Evolutionary conservation across 177 flowering plant genomes (phyloP), one percentile per base, ranked within the genome.

Genomic region (Vitis hybrid): DNA sequence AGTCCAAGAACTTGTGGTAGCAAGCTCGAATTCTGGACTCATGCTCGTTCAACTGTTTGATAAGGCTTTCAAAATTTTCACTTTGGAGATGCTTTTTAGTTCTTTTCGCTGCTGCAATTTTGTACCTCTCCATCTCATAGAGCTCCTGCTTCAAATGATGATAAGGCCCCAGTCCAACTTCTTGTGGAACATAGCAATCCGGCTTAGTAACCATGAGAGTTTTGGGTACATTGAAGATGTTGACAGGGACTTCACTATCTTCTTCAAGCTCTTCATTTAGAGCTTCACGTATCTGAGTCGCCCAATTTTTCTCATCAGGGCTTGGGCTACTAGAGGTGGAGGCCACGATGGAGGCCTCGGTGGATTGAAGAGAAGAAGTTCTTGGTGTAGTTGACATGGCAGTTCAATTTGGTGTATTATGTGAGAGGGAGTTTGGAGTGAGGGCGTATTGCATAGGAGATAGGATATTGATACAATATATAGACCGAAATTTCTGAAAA

Each of bases 141-240:
- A 86, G 83, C 65, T 82, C 89, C 0, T 73, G 78, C 1, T 75
- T 74, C 73, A 58, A 57, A 57, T 71, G 41, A 30, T 86, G 89
- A 61, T 84, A 84, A 14, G 89, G 89, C 5, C 89, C 89, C 0
- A 86, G 9, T 0, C 82, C 78, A 50, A 86, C 79, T 48, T 64
- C 54, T 21, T 77, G 85, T 1, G 89, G 89, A 9, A 66, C 65
- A 59, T 73, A 84, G 9, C 69, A 74, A 2, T 82, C 81, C 2
- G 84, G 81, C 27, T 76, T 52, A 30, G 24, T 46, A 2, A 60
- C 27, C 56, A 73, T 2, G 15, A 85, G 66, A 2, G 65, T 5
- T 46, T 74, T 71, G 11, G 89, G 89, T 54, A 86, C 84, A 30
- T 68, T 77, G 77, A 80, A 82, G 46, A 86, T 84, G 78, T 66